Base-by-base conservation (phyloP, 1,284 basidiomycete genomes). In the Fomitopsis palustris region DNA sequence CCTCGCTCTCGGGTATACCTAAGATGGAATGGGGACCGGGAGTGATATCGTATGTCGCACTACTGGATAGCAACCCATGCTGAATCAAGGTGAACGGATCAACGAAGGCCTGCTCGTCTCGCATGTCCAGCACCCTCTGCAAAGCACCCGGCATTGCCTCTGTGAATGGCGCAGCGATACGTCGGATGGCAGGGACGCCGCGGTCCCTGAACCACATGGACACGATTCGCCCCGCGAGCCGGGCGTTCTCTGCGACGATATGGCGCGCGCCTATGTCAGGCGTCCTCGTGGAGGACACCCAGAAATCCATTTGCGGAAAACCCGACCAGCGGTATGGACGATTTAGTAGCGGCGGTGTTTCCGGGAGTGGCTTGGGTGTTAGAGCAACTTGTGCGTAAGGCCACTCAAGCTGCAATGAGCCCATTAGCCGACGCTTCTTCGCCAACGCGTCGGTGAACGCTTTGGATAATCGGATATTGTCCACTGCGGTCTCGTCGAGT, bases 201-300 rank as follows among this genome's bases (percentile, higher is more conserved):
- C 79, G 81, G 16, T 92, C 85, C 21, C 72, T 65, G 56, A 85
- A 86, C 74, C 91, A 96, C 37, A 76, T 75, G 17, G 93, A 96
- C 0, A 90, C 90, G 2, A 89, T 79, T 1, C 90, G 84, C 58
- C 88, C 88, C 0, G 93, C 94, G 12, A 91, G 70, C 65, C 95
- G 88, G 92, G 96, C 96, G 67, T 83, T 78, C 72, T 98, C 95
- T 0, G 88, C 79, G 6, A 99, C 86, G 52, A 95, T 70, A 41
- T 71, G 68, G 16, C 79, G 80, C 6, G 86, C 64, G 12, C 84
- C 84, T 1, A 42, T 39, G 25, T 79, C 77, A 4, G 59, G 17
- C 16, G 64, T 64, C 12, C 66, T 61, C 5, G 62, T 58, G 3
- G 60, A 55, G 0, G 66, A 58, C 0, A 86, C 77, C 9, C 68